Base-by-base conservation (phyloP, 2,329 filamentous ascomycete species). In the Scedosporium boydii region DNA sequence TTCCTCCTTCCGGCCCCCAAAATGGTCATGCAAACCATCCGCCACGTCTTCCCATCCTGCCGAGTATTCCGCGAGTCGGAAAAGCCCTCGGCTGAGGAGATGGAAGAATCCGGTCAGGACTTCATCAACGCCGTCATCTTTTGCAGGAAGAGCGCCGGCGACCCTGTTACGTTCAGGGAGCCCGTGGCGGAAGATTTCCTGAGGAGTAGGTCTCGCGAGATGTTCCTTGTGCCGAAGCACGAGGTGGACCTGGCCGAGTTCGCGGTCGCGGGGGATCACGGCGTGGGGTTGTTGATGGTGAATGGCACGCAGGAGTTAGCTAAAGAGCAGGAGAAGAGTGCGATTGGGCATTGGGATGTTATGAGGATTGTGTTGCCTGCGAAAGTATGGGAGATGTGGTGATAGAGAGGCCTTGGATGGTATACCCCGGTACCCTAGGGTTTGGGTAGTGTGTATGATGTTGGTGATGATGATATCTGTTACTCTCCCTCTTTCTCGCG, bases 61-160 rank as follows among this genome's bases (percentile, higher is more conserved):
- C 90, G 92, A 64, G 85, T 96, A 68, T 99, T 92, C 82, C 88
- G 95, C 65, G 95, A 99, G 75, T 80, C 83, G 27, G 80, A 85
- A 48, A 61, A 42, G 48, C 48, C 29, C 2, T 77, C 83, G 4
- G 74, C 75, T 1, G 75, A 77, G 26, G 75, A 77, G 6, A 73
- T 84, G 23, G 77, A 79, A 42, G 71, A 76, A 51, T 74, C 78
- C 18, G 79, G 78, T 2, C 75, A 77, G 29, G 90, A 96, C 70
- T 97, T 98, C 73, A 91, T 92, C 71, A 99, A 99, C 78, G 91
- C 98, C 83, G 90, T 98, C 57, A 86, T 98, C 64, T 97, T 97
- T 78, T 99, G 95, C 80, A 87, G 84, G 63, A 93, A 92, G 75
- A 79, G 77, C 10, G 63, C 65, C 26, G 3, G 34, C 10, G 69